Conservation (phyloP, 1,284 basidiomycete species). For the Cutaneotrichosporon sp. region DNA sequence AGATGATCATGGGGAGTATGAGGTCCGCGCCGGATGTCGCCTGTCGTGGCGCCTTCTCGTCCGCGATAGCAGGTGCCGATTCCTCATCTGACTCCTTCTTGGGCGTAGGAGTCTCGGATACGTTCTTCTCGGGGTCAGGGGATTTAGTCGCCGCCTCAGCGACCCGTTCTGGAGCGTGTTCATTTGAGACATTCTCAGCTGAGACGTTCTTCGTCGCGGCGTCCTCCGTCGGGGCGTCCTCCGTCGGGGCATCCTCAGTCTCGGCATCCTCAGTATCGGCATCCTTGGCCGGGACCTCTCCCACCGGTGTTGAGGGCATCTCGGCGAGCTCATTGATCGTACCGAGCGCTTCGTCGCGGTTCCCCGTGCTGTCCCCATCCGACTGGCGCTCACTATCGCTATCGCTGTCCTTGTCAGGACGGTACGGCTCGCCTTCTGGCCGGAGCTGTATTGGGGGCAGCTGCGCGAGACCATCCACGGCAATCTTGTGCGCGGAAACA, state of each 20-base stretch:
- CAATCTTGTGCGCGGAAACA: conserved; percentile 72
- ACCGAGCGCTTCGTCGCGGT: not conserved
- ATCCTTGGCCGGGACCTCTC: too few species aligned
- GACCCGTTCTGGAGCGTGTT: too few species aligned
- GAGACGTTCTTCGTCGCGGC: too few species aligned
- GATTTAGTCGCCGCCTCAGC: too few species aligned
- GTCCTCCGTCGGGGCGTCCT: too few species aligned
- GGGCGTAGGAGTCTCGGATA: not conserved
- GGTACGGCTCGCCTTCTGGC: conserved; percentile 46
- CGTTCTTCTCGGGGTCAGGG: not conserved
- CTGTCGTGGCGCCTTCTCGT: conserved; percentile 9
- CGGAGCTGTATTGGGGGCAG: conserved; percentile 45
- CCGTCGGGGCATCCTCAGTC: too few species aligned
- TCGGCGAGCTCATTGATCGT: conserved; percentile 3
- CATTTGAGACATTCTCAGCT: too few species aligned
- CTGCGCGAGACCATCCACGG: conserved; percentile 52
- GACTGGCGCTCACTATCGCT: not conserved
- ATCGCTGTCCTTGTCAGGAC: conserved; percentile 4
- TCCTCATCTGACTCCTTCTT: too few species aligned
- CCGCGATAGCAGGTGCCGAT: too few species aligned
- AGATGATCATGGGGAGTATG: conserved; percentile 75
- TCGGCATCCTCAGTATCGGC: too few species aligned
- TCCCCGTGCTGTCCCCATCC: not conserved
- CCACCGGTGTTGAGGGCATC: not conserved
- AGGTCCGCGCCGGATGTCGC: conserved; percentile 47